Base-by-base conservation (phyloP, 208 protist genomes). In the Lotmaria passim region DNA sequence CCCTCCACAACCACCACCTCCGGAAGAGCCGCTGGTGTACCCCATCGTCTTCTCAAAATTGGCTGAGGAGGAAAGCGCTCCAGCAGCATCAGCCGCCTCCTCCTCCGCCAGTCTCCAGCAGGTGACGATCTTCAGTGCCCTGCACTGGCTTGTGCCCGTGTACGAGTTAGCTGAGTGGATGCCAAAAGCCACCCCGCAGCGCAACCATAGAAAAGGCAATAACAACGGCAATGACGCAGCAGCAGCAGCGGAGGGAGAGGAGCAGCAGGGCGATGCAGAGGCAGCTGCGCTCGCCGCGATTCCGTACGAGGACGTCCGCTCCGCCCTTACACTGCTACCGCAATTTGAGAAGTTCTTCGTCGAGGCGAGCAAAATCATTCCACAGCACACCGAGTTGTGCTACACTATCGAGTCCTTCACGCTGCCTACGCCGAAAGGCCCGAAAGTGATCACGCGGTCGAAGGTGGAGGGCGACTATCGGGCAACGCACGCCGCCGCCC, bases 401-500 rank as follows among this genome's bases (percentile, higher is more conserved):
- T 79, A 87, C 69, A 75, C 57, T 57, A 73, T 87, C n/a, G 72
- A 83, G 31, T 80, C 56, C 12, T 72, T 91, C 53, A 79, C 78
- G 14, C 78, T 90, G 60, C 84, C 86, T 7, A 92, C 89, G n/a
- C 81, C 86, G 6, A 89, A 83, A 56, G 86, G 86, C 0, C 72
- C 79, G 19, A 85, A 81, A 19, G 81, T 68, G 19, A 76, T 94
- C 31, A 85, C 86, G 11, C 83, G 85, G 36, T 75, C 71, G 2
- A 79, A 88, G 50, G 81, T 94, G 30, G 83, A 91, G 47, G 69
- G 81, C 1, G 81, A 82, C 67, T 52, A 75, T 52, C 51, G 75
- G 44, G 52, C 63, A 23, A 21, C 46, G 0, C 68, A 67, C 56
- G 38, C 43, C 14, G 50, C 63, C 23, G 23, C 67, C 2, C 65